phyloP scores from a whole-genome alignment of 257 asterid genomes.

The Ilex asprella region DNA sequence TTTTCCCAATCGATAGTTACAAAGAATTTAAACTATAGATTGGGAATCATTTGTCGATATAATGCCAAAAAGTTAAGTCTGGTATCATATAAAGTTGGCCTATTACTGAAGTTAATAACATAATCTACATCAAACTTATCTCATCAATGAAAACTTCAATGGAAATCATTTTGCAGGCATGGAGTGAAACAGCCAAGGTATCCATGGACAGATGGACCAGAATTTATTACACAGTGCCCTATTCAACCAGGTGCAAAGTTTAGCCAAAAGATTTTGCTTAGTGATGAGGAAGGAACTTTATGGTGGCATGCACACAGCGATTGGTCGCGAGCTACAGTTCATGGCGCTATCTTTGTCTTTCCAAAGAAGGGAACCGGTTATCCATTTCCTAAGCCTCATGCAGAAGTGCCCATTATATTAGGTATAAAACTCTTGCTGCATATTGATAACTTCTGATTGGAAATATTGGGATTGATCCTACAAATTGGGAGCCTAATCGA shows the following conservation, averaged over 20 bases:
- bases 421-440: background rate
- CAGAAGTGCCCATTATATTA: constrained; percentile 13
- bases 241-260: constrained; percentile 21
- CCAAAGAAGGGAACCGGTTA: constrained; percentile 9
- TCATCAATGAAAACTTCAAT: too few species aligned
- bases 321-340: constrained; percentile 27
- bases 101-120: too few species aligned
- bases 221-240: constrained; percentile 26
- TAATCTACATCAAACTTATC: too few species aligned
- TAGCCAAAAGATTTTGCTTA: constrained; percentile 10
- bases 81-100: too few species aligned
- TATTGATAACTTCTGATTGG: too few species aligned
- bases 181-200: constrained; percentile 26
- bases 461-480: too few species aligned
- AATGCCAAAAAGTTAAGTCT: too few species aligned
- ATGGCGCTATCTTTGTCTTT: constrained; percentile 15
- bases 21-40: too few species aligned
- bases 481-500: too few species aligned
- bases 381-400: constrained; percentile 13
- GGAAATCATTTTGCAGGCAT: constrained; percentile 10
- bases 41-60: too few species aligned
- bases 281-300: constrained; percentile 25
- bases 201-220: constrained; percentile 38
- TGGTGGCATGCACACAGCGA: constrained; percentile 39
- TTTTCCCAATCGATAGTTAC: too few species aligned